Evolutionary conservation across 768 basidiomycete genomes (phyloP), one percentile per base, ranked within the genome.

Genomic region (Guyanaporus albipodus): DNA sequence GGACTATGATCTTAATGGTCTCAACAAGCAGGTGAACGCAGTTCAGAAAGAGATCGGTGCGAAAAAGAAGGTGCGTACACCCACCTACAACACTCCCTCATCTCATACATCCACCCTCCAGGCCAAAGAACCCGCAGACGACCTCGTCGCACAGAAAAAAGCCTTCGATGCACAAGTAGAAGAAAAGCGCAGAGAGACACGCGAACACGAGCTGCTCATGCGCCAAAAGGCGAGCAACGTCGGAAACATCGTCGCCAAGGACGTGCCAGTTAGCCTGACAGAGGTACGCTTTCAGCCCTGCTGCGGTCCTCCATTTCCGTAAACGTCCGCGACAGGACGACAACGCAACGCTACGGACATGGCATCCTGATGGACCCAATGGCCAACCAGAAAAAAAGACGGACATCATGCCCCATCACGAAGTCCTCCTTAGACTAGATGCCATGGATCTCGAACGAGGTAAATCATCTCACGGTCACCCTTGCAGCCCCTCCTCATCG

Each of bases 391-490:
- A 85, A 56, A 77, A 81, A 57, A 80, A 78, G 63, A 70, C 75
- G 4, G 85, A 79, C 39, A 91, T 98, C 61, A 77, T 98, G 70
- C 85, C 95, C n/a, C 96, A 99, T 66, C 94, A 99, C 59, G 96
- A 99, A 71, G 91, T 98, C 21, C 78, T 99, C 38, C 79, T 92
- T 38, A 80, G 91, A 34, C 72, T 99, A 22, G 96, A 96, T 60
- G 93, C 91, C 19, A 93, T 95, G 80, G 96, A 98, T 67, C 82
- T 96, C 37, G 96, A 99, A 66, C 80, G 96, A 66, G 96, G 91
- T 85, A 50, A 24, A 31, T 12, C 19, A 26, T 4, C 33, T 24
- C n/a, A 17, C 39, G 6, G 6, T 36, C 29, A 27, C 18, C 14
- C 22, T 23, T 8, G 14, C 7, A 29, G 23, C 37, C 15, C 26